Base-by-base conservation (phyloP, 23 red algal genomes). In the Gracilaria vermiculophylla region DNA sequence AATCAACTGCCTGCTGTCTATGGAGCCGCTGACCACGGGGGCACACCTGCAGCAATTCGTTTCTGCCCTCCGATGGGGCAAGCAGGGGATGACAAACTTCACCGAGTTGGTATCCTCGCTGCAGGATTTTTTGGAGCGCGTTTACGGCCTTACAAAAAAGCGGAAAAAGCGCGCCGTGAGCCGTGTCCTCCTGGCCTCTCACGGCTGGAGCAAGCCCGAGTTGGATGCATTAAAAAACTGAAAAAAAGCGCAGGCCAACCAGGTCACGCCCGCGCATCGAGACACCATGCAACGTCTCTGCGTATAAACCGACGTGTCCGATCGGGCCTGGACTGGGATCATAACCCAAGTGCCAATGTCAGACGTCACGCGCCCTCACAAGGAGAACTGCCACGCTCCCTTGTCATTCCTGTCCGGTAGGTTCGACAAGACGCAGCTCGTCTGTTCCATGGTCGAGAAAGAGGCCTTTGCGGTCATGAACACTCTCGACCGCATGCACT, bases 221-320 rank as follows among this genome's bases (percentile, higher is more conserved):
- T 28, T 51, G 5, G 24, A 14, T 28, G 81, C 60, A 29, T 69
- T 86, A 21, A 32, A 86, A 17, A 57, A 34, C 55, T 72, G 71
- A 60, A 69, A 71, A 44, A 5, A 49, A 27, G 2, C 3, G 33
- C 15, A 51, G 6, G 20, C 43, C 7, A 34, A 23, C 0, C 29
- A 36, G 0, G 43, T 52, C 0, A 86, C 71, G 31, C 43, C 51
- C 12, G 25, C 81, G 42, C 29, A 71, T 45, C 81, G 2, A 4
- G 9, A 70, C 28, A 23, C 41, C 62, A 47, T 31, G 4, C 37
- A 71, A 21, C 3, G 23, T 3, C 12, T 86, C 6, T 86, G 60
- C 37, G 35, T 86, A 16, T 86, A 71, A 41, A 77, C 83, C 10
- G 83, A 88, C 19, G 83, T 69, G 43, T 64, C 66, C 12, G 83